Percentiles rank a stretch among this genome's conserved stretches.
Evolutionary conservation across 306 rosid genomes (phyloP).

Genomic region (Ceratonia siliqua): DNA sequence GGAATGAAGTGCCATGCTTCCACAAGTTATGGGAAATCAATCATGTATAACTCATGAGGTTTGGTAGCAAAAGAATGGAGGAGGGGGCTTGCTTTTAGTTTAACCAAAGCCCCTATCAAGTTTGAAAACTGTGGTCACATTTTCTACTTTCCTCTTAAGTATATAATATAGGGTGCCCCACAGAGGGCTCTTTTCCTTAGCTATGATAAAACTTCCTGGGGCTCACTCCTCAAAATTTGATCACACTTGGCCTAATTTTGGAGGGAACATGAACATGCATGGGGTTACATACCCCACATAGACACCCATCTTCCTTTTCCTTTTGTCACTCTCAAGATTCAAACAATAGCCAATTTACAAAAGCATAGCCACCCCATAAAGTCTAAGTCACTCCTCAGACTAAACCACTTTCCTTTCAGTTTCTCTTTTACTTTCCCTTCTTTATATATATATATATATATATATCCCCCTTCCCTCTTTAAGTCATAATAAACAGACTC

Average conservation of each 20-base stretch:
- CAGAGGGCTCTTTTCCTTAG: constrained; percentile 22
- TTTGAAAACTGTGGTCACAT: constrained; percentile 13
- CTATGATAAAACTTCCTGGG: constrained; percentile 47
- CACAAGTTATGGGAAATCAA: constrained; percentile 8
- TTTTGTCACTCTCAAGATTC: constrained; percentile 55
- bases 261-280: constrained; percentile 40
- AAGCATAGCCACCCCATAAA: constrained; percentile 3
- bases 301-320: constrained; percentile 3
- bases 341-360: constrained; percentile 25
- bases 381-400: constrained; percentile 19
- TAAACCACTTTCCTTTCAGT: constrained; percentile 11
- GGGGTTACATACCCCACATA: constrained; percentile 47
- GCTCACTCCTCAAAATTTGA: constrained; percentile 26
- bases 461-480: background rate
- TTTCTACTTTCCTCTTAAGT: constrained; percentile 28
- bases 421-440: background rate
- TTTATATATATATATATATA: constrained; percentile 20
- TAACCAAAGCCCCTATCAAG: constrained; percentile 15
- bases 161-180: constrained; percentile 25
- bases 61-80: constrained; percentile 13
- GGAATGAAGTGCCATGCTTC: background rate
- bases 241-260: constrained; percentile 20
- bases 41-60: constrained; percentile 18
- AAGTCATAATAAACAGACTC: background rate
- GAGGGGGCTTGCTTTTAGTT: constrained; percentile 23